Conservation (phyloP, 139 green algal species). For the Chlorella vulgaris region DNA sequence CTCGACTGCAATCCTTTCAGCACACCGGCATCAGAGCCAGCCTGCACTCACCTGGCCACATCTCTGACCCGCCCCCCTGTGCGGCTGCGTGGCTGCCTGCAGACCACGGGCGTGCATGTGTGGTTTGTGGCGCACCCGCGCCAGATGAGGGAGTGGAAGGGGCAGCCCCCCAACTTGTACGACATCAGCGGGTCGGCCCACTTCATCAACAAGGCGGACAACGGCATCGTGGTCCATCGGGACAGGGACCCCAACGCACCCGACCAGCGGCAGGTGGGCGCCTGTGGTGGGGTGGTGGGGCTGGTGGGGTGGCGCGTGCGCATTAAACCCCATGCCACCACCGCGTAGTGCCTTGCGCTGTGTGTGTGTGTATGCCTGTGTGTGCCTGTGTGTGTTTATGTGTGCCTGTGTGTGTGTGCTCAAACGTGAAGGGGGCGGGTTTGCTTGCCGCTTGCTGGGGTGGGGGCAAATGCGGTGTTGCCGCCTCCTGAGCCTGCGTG, state of each 20-base stretch:
- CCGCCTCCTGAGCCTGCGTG: too few species aligned
- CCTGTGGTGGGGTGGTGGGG: background rate
- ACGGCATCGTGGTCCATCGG: conserved; percentile 94
- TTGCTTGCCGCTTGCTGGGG: too few species aligned
- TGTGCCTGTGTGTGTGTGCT: too few species aligned
- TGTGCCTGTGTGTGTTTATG: background rate
- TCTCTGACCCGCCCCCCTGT: too few species aligned
- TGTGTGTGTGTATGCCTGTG: too few species aligned
- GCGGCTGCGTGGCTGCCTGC: too few species aligned
- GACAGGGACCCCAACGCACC: conserved; percentile 59
- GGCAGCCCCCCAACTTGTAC: conserved; percentile 86
- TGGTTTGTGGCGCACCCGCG: conserved; percentile 97
- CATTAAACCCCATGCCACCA: background rate
- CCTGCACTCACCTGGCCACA: too few species aligned
- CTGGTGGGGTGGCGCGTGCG: background rate
- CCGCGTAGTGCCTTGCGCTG: too few species aligned
- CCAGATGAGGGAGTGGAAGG: conserved; percentile 83
- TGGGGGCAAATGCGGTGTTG: too few species aligned
- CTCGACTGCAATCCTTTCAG: too few species aligned
- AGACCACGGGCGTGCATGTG: conserved; percentile 83
- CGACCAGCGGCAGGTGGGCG: conserved; percentile 22
- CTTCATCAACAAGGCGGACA: conserved; percentile 98
- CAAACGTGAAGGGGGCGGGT: too few species aligned
- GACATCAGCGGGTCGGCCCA: conserved; percentile 93
- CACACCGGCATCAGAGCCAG: too few species aligned